Evolutionary conservation across 2,329 filamentous ascomycete genomes (phyloP), one percentile per base, ranked within the genome.

Genomic region (Zymoseptoria pseudotritici): DNA sequence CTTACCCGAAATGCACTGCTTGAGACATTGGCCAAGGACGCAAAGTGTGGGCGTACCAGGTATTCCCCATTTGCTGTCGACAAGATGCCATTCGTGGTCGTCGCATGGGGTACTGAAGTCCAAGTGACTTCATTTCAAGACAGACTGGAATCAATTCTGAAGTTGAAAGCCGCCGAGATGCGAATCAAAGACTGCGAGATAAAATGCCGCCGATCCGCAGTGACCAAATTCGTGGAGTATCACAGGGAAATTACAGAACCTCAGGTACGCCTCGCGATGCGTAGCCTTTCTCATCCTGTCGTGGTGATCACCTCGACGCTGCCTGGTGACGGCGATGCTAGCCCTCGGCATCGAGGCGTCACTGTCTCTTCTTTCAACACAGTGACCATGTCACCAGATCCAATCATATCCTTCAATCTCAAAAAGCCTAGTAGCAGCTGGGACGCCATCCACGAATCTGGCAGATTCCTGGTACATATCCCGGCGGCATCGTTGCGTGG

Each of bases 301-400:
- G 81, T 82, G 52, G 74, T 85, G 42, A 76, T 86, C 58, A 84
- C 83, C 1, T 69, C 74, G 7, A n/a, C 11, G 4, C 6, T 42
- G 7, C 0, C 53, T 4, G 36, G 36, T 17, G 36, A 42, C 11
- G 36, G 36, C 11, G 36, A 42, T 42, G 36, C 2, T 17, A 17
- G 36, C 1, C 36, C 3, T 6, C 36, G 36, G 3, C 36, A 46
- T 63, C 75, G 77, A 42, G 82, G 79, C 50, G 82, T 84, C 65
- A 85, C 83, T 8, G 80, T 86, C 31, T 86, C 84, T 2, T 86
- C 83, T 1, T 81, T 87, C 71, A 84, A 75, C 61, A 83, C 83
- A 3, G 81, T 86, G 13, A 80, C 82, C 0, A 73, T 86, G 2
- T 68, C 76, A 29, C 84, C 84, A 1, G 64, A 69, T 1, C 82